phyloP scores from a whole-genome alignment of 2,329 filamentous ascomycete genomes.

The Huntiella bhutanensis region DNA sequence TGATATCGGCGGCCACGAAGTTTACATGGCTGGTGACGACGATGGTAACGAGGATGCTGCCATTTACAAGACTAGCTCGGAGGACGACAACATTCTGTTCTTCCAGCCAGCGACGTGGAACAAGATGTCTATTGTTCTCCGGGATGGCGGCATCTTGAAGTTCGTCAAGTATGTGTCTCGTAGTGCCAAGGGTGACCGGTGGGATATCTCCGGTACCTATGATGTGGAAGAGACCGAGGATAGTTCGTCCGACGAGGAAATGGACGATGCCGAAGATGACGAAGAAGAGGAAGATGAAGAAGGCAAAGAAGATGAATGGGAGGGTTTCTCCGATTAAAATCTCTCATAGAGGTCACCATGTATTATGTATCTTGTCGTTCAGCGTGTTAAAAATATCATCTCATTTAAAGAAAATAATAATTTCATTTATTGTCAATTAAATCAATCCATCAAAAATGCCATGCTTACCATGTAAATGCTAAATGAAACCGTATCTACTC shows the following conservation, averaged over 20 bases:
- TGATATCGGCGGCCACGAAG: slow-evolving; percentile 59
- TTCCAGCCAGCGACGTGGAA: slow-evolving; percentile 61
- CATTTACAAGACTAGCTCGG: slow-evolving; percentile 61
- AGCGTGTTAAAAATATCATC: neutral
- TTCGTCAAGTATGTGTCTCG: slow-evolving; percentile 94
- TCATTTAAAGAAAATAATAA: neutral
- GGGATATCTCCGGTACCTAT: slow-evolving; percentile 71
- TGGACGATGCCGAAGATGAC: slow-evolving; percentile 19
- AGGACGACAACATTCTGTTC: slow-evolving; percentile 54
- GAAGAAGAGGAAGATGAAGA: slow-evolving; percentile 16
- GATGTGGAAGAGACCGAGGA: slow-evolving; percentile 44
- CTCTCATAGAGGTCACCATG: neutral
- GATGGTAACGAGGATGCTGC: slow-evolving; percentile 59
- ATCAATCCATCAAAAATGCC: neutral
- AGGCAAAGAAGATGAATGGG: slow-evolving; percentile 9
- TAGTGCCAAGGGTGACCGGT: slow-evolving; percentile 69
- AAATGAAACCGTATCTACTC: neutral
- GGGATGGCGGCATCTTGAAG: slow-evolving; percentile 68
- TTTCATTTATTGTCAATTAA: neutral
- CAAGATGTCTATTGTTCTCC: slow-evolving; percentile 71
- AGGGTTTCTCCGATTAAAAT: slow-evolving; percentile 10
- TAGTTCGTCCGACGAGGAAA: slow-evolving; percentile 22
- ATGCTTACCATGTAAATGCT: neutral
- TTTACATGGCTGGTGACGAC: slow-evolving; percentile 86
- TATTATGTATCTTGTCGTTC: neutral